Base-by-base conservation (phyloP, 192 early-diverging fungal species). In the Coemansia sp. region DNA sequence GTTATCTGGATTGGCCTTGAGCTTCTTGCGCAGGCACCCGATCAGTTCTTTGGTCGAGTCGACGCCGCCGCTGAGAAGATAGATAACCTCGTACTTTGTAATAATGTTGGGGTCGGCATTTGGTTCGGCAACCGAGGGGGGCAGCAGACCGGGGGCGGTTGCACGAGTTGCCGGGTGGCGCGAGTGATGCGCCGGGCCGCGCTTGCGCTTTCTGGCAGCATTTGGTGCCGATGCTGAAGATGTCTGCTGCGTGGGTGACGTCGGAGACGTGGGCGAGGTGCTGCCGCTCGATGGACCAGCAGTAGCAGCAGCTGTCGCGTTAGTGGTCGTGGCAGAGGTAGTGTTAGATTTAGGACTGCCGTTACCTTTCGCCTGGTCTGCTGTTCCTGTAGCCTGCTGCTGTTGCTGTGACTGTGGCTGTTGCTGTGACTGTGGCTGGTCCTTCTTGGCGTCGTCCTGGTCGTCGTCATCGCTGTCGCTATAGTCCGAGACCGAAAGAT, bases 11-110 rank as follows among this genome's bases (percentile, higher is more conserved):
- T 75, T 72, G n/a, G 71, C 78, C 73, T 81, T 82, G 49, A 90
- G 80, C 55, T 86, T 83, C 57, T 70, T 82, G 37, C 83, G 82
- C 59, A 90, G 78, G 11, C 69, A 73, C 38, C 71, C 65, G 39
- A 90, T 81, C 15, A 90, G 77, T 24, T 87, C 85, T 61, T 84
- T 83, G 27, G 87, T 86, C 3, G 83, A 84, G 69, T 83, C 66
- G 50, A 80, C 81, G 14, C 76, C 68, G 33, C 69, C 80, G 39
- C 71, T 82, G 51, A 85, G 82, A 22, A 87, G 43, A 4, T 81
- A 73, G 14, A 88, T 71, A 3, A 90, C 85, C 59, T 90, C 89
- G 18, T 78, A 70, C 55, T 87, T 85, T 17, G 85, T 88, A 38
- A 90, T 87, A 13, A 87, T 54, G 40, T 73, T 60, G 0, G 73